Evolutionary conservation across 2,329 filamentous ascomycete species (phyloP), one percentile per base, ranked within the genome.

Genomic region (Ceratocystis alfenasii): DNA sequence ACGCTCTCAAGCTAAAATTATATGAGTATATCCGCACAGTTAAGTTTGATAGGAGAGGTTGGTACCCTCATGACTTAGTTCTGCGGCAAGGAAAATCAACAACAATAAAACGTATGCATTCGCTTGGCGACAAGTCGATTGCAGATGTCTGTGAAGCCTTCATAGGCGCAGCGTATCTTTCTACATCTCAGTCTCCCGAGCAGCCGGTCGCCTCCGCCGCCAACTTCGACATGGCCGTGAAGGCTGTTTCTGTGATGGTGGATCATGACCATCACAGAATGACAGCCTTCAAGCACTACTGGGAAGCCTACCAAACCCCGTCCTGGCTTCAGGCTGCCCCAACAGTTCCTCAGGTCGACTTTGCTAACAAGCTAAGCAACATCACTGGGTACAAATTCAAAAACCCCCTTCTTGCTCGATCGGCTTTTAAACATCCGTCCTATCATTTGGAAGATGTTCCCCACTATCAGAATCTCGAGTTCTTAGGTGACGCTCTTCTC

Each of bases 61-160:
- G 94, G 94, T 97, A 97, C 72, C 94, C 94, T 0, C 83, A 89
- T 67, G 87, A 87, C 0, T 77, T 96, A 44, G 84, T 82, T 33
- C 78, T 96, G 22, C 80, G 87, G 5, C 83, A 83, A 67, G 93
- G 93, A 36, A 95, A 93, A 77, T 76, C 78, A 57, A 74, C 78
- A 10, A 78, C 76, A 30, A 69, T 69, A 2, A 66, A 69, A 1
- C 74, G 77, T 5, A 80, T 76, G 8, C 92, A 96, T 72, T 78
- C 77, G 0, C 81, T 99, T 1, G 87, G 86, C 0, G 89, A 96
- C 75, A 99, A 99, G 77, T 88, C 88, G 0, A 87, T 96, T 71
- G 93, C 94, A 2, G 94, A 97, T 74, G 91, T 97, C 0, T 96
- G 90, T 68, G 94, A 97, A 73, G 93, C 94, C 0, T 77, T 96